phyloP scores from a whole-genome alignment of 257 asterid genomes.

The Penstemon eatonii region DNA sequence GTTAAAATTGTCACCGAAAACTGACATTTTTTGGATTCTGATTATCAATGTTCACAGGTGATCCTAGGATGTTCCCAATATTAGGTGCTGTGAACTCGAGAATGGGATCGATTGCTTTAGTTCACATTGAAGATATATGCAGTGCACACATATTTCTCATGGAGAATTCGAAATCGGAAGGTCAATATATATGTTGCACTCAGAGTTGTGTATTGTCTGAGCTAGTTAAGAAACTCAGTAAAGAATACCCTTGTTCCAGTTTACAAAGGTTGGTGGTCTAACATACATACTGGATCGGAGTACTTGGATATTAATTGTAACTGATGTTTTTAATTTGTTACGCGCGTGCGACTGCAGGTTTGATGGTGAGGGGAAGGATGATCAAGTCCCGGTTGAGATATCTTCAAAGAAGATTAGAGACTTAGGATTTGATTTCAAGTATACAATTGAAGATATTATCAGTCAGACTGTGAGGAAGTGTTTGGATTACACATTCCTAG shows the following conservation, averaged over 20 bases:
- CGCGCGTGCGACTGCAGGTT: conserved; percentile 29
- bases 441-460: conserved; percentile 54
- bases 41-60: conserved; percentile 39
- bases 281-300: background rate
- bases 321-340: background rate
- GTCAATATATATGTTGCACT: conserved; percentile 65
- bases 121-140: conserved; percentile 78
- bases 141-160: conserved; percentile 70
- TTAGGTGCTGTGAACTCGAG: conserved; percentile 60
- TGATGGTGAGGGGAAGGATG: conserved; percentile 28
- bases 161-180: conserved; percentile 63
- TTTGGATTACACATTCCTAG: conserved; percentile 31
- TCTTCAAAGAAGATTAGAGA: conserved; percentile 71
- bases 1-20: background rate
- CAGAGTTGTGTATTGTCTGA: conserved; percentile 47
- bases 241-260: conserved; percentile 40
- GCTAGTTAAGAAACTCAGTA: conserved; percentile 42
- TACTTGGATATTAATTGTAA: background rate
- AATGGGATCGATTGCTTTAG: conserved; percentile 86
- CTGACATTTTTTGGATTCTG: background rate
- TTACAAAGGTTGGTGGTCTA: conserved; percentile 36
- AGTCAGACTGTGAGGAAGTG: conserved; percentile 47
- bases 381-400: conserved; percentile 45
- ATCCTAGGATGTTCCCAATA: conserved; percentile 49
- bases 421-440: conserved; percentile 61